Evolutionary conservation across 805 yeast species (phyloP).

Genomic region (Yarrowia sp.): DNA sequence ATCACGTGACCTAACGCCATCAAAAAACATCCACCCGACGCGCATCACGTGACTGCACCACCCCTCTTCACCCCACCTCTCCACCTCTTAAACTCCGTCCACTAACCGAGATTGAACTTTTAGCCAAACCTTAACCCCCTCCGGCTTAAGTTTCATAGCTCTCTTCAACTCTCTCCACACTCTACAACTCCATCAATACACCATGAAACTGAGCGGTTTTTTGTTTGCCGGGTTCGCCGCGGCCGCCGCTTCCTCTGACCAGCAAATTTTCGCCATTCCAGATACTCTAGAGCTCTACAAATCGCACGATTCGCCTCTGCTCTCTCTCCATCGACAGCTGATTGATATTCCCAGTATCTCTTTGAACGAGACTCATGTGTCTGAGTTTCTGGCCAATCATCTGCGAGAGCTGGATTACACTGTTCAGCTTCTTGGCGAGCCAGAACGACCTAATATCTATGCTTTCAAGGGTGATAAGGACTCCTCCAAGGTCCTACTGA

Average conservation of each 20-base stretch:
- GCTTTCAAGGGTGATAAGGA: conserved; percentile 52
- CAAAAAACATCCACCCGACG: no score
- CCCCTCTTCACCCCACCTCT: no score
- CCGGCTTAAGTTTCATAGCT: background rate
- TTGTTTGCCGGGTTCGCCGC: background rate
- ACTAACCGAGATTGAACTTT: no score
- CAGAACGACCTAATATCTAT: conserved; percentile 50
- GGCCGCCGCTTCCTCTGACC: background rate
- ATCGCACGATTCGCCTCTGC: background rate
- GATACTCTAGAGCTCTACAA: background rate
- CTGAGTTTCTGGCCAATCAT: conserved; percentile 43
- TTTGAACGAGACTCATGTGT: conserved; percentile 38
- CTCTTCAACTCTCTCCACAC: background rate
- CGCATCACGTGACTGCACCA: no score
- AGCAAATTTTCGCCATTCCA: background rate
- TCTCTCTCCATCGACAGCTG: conserved; percentile 40
- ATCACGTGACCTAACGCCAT: no score
- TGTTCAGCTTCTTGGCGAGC: conserved; percentile 47
- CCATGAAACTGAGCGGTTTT: background rate
- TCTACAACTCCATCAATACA: background rate
- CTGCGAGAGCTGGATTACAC: conserved; percentile 49
- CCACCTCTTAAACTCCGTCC: no score
- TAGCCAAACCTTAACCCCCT: background rate
- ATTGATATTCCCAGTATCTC: conserved; percentile 43
- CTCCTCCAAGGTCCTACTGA: conserved; percentile 50